Conservation (phyloP, 441 rosid genomes). For the Mallotus japonicus region DNA sequence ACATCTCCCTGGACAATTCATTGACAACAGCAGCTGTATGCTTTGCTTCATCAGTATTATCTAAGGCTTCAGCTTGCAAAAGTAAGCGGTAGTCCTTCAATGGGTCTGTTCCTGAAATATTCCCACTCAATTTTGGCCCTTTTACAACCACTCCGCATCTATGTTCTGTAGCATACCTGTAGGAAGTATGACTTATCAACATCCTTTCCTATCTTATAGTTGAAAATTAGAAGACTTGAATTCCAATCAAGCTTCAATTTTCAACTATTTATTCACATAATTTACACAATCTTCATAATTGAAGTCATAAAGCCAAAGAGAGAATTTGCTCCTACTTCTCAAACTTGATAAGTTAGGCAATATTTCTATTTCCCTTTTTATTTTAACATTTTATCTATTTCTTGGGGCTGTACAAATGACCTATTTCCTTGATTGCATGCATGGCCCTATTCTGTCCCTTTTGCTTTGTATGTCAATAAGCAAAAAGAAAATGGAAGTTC, state of each 20-base stretch:
- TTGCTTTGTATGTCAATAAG: not conserved
- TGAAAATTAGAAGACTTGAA: conserved; percentile 5
- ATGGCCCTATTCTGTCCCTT: not conserved
- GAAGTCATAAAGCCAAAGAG: not conserved
- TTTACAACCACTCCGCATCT: conserved; percentile 96
- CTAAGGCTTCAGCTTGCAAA: conserved; percentile 72
- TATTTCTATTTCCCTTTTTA: not conserved
- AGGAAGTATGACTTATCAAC: conserved; percentile 5
- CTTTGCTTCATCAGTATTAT: conserved; percentile 77
- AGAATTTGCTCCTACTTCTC: not conserved
- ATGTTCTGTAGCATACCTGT: conserved; percentile 93
- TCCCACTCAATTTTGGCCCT: conserved; percentile 86
- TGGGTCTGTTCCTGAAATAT: conserved; percentile 97
- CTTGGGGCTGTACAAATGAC: too few relatives aligned
- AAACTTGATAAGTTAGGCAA: not conserved
- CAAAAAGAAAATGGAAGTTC: not conserved
- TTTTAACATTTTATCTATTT: too few relatives aligned
- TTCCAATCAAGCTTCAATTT: not conserved
- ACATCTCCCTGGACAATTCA: conserved; percentile 78
- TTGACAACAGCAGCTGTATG: conserved; percentile 84
- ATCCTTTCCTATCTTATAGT: conserved; percentile 7
- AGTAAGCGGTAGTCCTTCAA: conserved; percentile 83
- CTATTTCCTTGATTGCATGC: too few relatives aligned
- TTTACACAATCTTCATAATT: not conserved
- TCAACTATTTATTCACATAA: not conserved